These are phyloP conservation scores for barley (Hordeum vulgare) DNA, from an alignment of 176 grass and related monocot genomes.

Conservation along the genomic window DNA sequence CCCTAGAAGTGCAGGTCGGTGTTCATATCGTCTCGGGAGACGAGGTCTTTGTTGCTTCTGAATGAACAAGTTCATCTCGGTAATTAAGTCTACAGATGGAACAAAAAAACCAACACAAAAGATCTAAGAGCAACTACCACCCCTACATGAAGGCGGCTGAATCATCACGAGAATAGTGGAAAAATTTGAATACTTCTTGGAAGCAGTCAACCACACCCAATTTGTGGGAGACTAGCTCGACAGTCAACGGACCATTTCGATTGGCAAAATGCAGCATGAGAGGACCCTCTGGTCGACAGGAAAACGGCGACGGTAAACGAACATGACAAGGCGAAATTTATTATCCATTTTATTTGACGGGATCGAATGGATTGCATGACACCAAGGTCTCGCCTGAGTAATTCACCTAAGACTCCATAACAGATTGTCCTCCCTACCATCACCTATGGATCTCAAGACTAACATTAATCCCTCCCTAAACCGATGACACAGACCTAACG, in stretches of 20 bases:
- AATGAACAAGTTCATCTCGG: too few species aligned
- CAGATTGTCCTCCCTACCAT: background rate
- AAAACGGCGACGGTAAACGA: background rate
- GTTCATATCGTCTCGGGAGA: too few species aligned
- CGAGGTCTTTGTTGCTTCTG: too few species aligned
- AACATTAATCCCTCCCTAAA: constrained; percentile 11
- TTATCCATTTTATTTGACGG: constrained; percentile 7
- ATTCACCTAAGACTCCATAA: background rate
- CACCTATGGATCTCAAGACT: background rate
- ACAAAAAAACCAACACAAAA: too few species aligned
- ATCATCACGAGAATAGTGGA: background rate
- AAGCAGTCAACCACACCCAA: background rate
- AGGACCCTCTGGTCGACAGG: background rate
- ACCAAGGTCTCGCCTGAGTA: background rate
- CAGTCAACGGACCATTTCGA: background rate
- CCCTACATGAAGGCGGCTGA: background rate
- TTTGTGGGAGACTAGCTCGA: background rate
- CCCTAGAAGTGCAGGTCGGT: too few species aligned
- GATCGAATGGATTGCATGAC: constrained; percentile 10
- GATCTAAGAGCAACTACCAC: background rate
- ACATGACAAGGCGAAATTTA: background rate
- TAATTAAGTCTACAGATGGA: too few species aligned
- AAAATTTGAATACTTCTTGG: background rate
- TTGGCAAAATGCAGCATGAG: background rate
- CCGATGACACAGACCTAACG: background rate